phyloP scores from a whole-genome alignment of 2,329 filamentous ascomycete genomes.

The Leptographium lundbergii region DNA sequence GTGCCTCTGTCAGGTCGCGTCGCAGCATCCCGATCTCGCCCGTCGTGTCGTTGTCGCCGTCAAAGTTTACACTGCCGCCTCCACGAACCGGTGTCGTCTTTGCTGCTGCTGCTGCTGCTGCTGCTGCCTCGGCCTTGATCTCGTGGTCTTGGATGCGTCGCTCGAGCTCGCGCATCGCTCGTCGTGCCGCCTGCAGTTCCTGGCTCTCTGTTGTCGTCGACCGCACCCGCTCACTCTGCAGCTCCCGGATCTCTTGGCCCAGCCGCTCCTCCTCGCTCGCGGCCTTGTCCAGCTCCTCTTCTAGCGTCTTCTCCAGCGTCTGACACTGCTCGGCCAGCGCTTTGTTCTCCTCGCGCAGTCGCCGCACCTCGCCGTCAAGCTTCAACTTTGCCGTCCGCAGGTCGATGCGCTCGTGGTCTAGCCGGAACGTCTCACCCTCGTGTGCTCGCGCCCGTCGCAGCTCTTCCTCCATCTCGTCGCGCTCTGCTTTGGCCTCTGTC shows the following conservation, averaged over 20 bases:
- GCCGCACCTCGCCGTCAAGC: conserved; percentile 53
- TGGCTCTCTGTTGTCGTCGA: conserved; percentile 35
- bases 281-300: conserved; percentile 53
- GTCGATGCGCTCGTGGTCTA: conserved; percentile 58
- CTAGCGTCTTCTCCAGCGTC: conserved; percentile 48
- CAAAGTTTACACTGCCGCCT: conserved; percentile 8
- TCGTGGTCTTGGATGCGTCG: conserved; percentile 34
- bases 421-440: conserved; percentile 43
- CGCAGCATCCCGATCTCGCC: conserved; percentile 47
- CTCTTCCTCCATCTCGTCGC: conserved; percentile 52
- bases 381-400: conserved; percentile 55
- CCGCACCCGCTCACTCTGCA: conserved; percentile 31
- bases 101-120: conserved; percentile 13
- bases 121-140: conserved; percentile 19
- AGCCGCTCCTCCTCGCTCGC: conserved; percentile 53
- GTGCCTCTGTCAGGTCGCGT: conserved; percentile 48
- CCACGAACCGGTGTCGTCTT: not conserved
- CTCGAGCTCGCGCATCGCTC: conserved; percentile 54
- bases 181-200: conserved; percentile 45
- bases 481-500: conserved; percentile 48
- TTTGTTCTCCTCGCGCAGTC: conserved; percentile 52
- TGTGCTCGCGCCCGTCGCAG: conserved; percentile 41
- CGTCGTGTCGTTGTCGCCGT: conserved; percentile 15
- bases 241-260: conserved; percentile 37
- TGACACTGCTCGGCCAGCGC: conserved; percentile 42